Conservation (phyloP, 805 yeast species). For the Saccharomyces mikatae region DNA sequence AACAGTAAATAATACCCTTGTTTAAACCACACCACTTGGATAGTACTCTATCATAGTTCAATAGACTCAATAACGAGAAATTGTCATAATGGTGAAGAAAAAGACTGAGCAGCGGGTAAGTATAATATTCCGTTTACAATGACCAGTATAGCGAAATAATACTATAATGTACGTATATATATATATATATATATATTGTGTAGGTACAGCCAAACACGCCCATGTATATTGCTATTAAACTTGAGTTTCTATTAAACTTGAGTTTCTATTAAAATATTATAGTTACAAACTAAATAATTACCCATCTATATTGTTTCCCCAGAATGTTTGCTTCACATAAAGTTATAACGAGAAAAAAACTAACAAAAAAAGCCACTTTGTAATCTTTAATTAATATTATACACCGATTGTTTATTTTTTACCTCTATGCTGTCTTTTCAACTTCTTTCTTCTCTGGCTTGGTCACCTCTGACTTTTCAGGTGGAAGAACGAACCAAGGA, state of each 20-base stretch:
- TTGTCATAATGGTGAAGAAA: neutral
- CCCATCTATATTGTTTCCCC: neutral
- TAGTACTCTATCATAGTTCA: neutral
- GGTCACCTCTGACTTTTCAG: conserved; percentile 52
- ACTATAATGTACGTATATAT: neutral
- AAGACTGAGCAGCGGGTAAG: neutral
- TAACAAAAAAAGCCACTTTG: neutral
- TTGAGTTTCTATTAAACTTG: neutral
- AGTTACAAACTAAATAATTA: neutral
- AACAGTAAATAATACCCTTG: neutral
- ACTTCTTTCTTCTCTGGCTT: neutral
- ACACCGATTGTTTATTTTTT: neutral
- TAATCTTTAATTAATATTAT: conserved; percentile 1
- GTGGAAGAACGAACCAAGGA: conserved; percentile 97
- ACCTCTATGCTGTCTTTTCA: neutral
- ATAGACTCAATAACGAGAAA: neutral
- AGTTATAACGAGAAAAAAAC: neutral
- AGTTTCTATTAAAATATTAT: neutral
- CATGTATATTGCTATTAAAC: no score
- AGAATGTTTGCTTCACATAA: neutral
- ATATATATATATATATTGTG: no score
- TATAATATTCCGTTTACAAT: neutral
- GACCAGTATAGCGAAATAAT: neutral
- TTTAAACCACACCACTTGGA: neutral
- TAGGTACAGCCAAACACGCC: no score